phyloP scores from a whole-genome alignment of 352 stramenopile species.

The Pythium monospermum region DNA sequence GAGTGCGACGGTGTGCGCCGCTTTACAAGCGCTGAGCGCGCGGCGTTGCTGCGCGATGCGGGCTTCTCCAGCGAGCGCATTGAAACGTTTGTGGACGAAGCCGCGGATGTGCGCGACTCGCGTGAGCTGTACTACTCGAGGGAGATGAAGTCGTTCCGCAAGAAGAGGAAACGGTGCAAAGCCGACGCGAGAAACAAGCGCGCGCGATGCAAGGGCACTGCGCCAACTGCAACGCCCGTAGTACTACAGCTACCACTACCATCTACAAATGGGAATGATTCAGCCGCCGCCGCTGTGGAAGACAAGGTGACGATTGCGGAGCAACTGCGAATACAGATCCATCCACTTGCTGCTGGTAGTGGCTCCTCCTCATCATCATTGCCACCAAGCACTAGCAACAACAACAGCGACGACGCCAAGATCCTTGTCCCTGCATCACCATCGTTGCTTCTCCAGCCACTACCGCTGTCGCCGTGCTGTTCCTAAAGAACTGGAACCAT shows the following conservation, averaged over 20 bases:
- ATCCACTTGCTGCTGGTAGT: background rate
- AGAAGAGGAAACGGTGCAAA: slow-evolving; percentile 18
- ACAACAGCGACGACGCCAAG: background rate
- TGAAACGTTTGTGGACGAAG: slow-evolving; percentile 12
- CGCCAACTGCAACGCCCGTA: background rate
- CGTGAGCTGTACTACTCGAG: slow-evolving; percentile 18
- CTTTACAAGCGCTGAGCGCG: slow-evolving; percentile 18
- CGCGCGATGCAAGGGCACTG: too few species aligned
- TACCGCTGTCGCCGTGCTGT: slow-evolving; percentile 16
- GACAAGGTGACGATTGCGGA: background rate
- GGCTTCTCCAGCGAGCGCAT: slow-evolving; percentile 9
- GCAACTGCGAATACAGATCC: slow-evolving; percentile 9
- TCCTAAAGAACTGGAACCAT: slow-evolving; percentile 1
- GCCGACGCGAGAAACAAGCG: slow-evolving; percentile 7
- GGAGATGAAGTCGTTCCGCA: slow-evolving; percentile 20
- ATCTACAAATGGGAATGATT: too few species aligned
- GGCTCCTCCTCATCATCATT: too few species aligned
- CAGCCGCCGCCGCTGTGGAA: too few species aligned
- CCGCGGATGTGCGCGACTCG: slow-evolving; percentile 11
- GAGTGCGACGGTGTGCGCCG: slow-evolving; percentile 18
- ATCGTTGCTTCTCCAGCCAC: background rate
- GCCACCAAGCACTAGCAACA: too few species aligned
- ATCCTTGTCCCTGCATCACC: background rate
- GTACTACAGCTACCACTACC: too few species aligned
- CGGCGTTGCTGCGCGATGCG: slow-evolving; percentile 12